Evolutionary conservation across 352 stramenopile species (phyloP).

Genomic region (Nothophytophthora sp.): DNA sequence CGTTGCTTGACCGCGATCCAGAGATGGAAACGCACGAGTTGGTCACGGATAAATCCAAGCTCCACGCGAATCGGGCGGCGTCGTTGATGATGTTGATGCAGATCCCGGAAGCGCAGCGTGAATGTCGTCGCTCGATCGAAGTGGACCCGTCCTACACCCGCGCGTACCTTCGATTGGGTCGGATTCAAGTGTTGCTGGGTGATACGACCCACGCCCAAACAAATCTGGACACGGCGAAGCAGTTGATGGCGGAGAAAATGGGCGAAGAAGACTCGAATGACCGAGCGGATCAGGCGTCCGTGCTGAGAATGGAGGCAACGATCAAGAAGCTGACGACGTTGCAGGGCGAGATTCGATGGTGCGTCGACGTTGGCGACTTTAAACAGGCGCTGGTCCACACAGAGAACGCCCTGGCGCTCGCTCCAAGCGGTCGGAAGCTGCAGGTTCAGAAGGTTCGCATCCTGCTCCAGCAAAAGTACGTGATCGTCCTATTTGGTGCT

Average conservation of each 20-base stretch:
- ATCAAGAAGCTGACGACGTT: conserved; percentile 52
- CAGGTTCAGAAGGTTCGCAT: conserved; percentile 66
- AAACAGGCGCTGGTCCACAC: conserved; percentile 46
- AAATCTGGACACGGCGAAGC: conserved; percentile 45
- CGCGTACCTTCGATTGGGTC: conserved; percentile 66
- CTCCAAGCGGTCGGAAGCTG: conserved; percentile 51
- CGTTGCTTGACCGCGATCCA: conserved; percentile 27
- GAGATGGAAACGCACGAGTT: conserved; percentile 36
- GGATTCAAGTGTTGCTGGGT: conserved; percentile 73
- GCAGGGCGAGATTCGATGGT: conserved; percentile 62
- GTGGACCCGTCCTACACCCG: conserved; percentile 68
- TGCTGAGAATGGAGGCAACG: conserved; percentile 57
- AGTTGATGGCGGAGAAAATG: conserved; percentile 30
- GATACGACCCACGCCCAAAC: conserved; percentile 55
- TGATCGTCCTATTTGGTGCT: conserved; percentile 3
- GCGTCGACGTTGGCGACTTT: conserved; percentile 46
- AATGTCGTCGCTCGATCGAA: conserved; percentile 67
- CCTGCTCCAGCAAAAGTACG: conserved; percentile 70
- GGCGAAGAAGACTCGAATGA: conserved; percentile 24
- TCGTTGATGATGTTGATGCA: conserved; percentile 82
- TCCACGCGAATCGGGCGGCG: conserved; percentile 78
- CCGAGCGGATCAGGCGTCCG: conserved; percentile 35
- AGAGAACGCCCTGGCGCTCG: conserved; percentile 50
- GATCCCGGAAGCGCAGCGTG: conserved; percentile 65
- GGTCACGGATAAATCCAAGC: conserved; percentile 78